Conservation (phyloP, 768 basidiomycete species). For the Boletus tylopilopsis region DNA sequence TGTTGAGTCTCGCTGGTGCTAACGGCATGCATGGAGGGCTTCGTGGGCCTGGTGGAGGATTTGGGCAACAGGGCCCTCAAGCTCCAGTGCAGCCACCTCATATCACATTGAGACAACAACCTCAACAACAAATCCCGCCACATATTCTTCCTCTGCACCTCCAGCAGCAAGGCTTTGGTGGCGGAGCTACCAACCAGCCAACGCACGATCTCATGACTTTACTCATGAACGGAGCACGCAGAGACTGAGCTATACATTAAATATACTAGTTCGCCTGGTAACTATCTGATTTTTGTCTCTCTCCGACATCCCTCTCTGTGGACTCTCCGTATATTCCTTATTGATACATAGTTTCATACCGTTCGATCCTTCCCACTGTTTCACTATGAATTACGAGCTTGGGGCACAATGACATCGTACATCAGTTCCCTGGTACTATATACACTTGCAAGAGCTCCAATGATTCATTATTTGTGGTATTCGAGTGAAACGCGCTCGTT, state of each 20-base stretch:
- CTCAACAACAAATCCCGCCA: conserved; percentile 53
- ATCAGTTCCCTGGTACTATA: conserved; percentile 1
- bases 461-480: background rate
- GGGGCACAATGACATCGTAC: conserved; percentile 4
- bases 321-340: conserved; percentile 31
- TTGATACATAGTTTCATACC: conserved; percentile 30
- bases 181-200: conserved; percentile 49
- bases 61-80: conserved; percentile 31
- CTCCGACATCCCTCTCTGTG: conserved; percentile 13
- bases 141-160: conserved; percentile 53
- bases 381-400: conserved; percentile 26
- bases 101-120: conserved; percentile 30
- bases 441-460: background rate
- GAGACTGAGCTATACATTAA: conserved; percentile 48
- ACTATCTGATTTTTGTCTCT: conserved; percentile 12
- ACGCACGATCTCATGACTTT: conserved; percentile 80
- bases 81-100: conserved; percentile 30
- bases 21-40: conserved; percentile 43
- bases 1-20: conserved; percentile 44
- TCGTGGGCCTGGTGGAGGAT: conserved; percentile 46
- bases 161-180: conserved; percentile 53
- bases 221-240: conserved; percentile 67
- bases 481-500: conserved; percentile 9
- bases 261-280: conserved; percentile 10
- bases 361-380: conserved; percentile 20